Evolutionary conservation across 805 yeast species (phyloP), one percentile per base, ranked within the genome.

Genomic region (Suhomyces prunicola): DNA sequence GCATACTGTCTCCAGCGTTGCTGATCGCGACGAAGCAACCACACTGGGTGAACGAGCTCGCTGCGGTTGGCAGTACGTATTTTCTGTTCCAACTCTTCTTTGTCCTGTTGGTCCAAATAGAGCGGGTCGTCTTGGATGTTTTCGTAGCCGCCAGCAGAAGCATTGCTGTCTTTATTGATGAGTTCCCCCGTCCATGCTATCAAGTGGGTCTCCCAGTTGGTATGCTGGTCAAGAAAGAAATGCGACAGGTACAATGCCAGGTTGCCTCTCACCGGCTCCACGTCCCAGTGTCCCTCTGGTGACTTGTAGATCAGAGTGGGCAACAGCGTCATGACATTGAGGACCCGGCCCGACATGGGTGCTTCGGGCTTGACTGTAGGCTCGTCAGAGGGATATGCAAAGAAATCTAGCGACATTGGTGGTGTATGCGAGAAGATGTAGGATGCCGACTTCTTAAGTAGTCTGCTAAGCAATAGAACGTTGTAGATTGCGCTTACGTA

Each of bases 151-250:
- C 41, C 48, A 10, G 52, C 50, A 15, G 7, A 4, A 13, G 51
- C 46, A 9, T 48, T 31, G 50, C 41, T 52, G 44, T 58, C 59
- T 52, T 66, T 64, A 59, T 71, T 70, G 41, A 70, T 68, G 55
- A 94, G 76, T 68, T 91, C 98, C 46, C 99, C 99, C 0, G 97
- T 88, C 99, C 99, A 94, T 1, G 90, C 97, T 49, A 94, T 84
- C 48, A 90, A 72, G 59, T 90, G 89, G 46, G 92, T 86, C 56
- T 91, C 96, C 94, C 97, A 93, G 22, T 84, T 81, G 0, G 92
- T 81, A 46, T 84, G 82, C 52, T 81, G 81, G 48, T 75, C 77
- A 50, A 91, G 71, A 63, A 81, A 85, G 54, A 80, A 78, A 55
- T 88, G 81, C 15, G 96, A 84, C 3, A 96, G 85, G 62, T 87